Evolutionary conservation across 2,329 filamentous ascomycete species (phyloP).

Genomic region (Colletotrichum eleusines): DNA sequence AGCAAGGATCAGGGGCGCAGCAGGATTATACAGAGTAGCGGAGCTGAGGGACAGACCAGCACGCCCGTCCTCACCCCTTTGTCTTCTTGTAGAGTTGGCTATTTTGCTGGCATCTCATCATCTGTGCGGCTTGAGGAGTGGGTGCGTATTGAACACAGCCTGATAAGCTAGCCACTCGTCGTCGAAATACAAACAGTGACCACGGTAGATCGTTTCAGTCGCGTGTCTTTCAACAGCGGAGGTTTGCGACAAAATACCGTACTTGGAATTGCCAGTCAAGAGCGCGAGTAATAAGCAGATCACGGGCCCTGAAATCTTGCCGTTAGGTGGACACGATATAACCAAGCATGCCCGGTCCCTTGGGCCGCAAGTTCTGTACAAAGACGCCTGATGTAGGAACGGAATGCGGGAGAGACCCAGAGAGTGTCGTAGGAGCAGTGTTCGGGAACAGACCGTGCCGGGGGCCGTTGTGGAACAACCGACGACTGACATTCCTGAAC

Average conservation of each 20-base stretch:
- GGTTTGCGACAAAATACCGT: background rate
- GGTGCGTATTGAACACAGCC: background rate
- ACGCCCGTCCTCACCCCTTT: background rate
- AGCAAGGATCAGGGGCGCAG: background rate
- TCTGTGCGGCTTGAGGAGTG: background rate
- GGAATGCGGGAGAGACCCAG: no score
- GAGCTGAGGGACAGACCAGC: background rate
- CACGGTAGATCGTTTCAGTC: background rate
- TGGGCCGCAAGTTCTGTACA: background rate
- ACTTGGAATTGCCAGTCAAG: background rate
- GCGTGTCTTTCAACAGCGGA: background rate
- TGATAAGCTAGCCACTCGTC: background rate
- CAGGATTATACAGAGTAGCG: no score
- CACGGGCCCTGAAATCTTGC: background rate
- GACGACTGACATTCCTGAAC: conserved; percentile 20
- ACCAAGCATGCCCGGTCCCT: background rate
- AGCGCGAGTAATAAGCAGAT: background rate
- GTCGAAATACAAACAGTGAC: background rate
- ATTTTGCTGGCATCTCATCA: background rate
- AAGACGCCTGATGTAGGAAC: background rate
- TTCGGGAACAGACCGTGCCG: conserved; percentile 30
- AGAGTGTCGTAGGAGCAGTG: no score
- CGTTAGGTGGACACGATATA: no score
- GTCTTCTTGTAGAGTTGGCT: background rate
- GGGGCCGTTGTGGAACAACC: conserved; percentile 25